These are phyloP conservation scores for Abrus precatorius DNA, from an alignment of 306 rosid species.

Conservation along the genomic window DNA sequence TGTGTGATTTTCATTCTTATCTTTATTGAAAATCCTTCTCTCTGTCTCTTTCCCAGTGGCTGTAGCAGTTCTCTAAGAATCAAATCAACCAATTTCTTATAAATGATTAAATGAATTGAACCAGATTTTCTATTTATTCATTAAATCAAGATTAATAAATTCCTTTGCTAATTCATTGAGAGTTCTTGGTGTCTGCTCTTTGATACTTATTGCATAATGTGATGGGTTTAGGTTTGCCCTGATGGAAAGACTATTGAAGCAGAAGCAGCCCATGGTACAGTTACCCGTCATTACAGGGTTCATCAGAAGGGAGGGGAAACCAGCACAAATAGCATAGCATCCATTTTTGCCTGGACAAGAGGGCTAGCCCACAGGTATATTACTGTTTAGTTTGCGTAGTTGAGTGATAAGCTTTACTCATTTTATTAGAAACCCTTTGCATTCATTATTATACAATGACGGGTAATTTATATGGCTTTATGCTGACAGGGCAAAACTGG, in stretches of 20 bases:
- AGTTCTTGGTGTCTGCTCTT: slow-evolving; percentile 18
- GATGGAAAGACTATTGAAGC: slow-evolving; percentile 99
- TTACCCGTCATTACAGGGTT: slow-evolving; percentile 94
- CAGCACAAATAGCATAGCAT: slow-evolving; percentile 99
- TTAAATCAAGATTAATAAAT: not conserved
- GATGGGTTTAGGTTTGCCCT: slow-evolving; percentile 87
- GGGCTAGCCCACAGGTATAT: slow-evolving; percentile 95
- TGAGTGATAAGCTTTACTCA: slow-evolving; percentile 1
- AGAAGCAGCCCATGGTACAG: slow-evolving; percentile 99
- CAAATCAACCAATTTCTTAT: slow-evolving; percentile 25
- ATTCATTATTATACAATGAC: not conserved
- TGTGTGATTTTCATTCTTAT: slow-evolving; percentile 2
- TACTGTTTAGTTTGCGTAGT: slow-evolving; percentile 20
- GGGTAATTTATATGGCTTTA: not conserved
- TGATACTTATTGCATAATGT: slow-evolving; percentile 37
- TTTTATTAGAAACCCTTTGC: not conserved
- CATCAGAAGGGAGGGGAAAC: slow-evolving; percentile 99
- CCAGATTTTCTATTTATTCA: slow-evolving; percentile 3
- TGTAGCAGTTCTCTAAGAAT: not conserved
- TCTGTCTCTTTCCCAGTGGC: not conserved
- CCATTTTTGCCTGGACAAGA: slow-evolving; percentile 98
- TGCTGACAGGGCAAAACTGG: slow-evolving; percentile 86
- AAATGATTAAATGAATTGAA: slow-evolving; percentile 14
- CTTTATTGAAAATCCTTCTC: slow-evolving; percentile 1
- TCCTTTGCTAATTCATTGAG: not conserved